Evolutionary conservation across 169 alveolate species (phyloP), one percentile per base, ranked within the genome.

Genomic region (Plasmodium berghei): DNA sequence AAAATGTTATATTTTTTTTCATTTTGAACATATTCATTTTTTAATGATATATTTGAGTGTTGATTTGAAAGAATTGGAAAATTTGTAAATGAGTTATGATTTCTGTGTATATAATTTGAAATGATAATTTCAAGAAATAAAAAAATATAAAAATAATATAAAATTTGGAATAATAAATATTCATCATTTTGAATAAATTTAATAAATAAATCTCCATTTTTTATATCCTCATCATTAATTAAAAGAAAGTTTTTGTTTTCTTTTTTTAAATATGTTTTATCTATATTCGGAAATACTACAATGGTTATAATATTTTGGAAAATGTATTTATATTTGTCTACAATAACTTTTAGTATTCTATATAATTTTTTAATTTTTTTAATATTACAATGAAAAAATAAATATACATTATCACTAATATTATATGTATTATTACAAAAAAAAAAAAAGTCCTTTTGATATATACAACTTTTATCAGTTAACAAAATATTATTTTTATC

Each of bases 341-440:
- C 59, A 12, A 71, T 40, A 34, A 59, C 54, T 61, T 49, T 83
- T 72, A 83, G 55, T n/a, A 24, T 71, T 24, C 52, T 83, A 48
- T 83, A 83, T 28, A 83, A 56, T 49, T 83, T 59, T 18, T 83
- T 83, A n/a, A 71, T 52, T 71, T 83, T 83, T 62, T 49, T 83
- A 22, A 83, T 59, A 67, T 83, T 54, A 12, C 34, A 69, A 28
- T 83, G 83, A 14, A 66, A 83, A 67, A 45, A 67, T 26, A 46
- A 18, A 59, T 49, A 49, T 10, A 26, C 46, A n/a, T 9, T 66
- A 14, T 22, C 28, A 75, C 28, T 63, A 54, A 16, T 40, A 61
- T 62, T 26, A 52, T 77, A 52, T 10, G 40, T 48, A 14, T 40
- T 18, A 20, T 54, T 10, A 28, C 20, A 52, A 34, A 34, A 34